Percentiles rank a stretch among this genome's conserved stretches.
Conservation (phyloP, 1,139 yeast species). For the Nakaseomyces bracarensis region DNA sequence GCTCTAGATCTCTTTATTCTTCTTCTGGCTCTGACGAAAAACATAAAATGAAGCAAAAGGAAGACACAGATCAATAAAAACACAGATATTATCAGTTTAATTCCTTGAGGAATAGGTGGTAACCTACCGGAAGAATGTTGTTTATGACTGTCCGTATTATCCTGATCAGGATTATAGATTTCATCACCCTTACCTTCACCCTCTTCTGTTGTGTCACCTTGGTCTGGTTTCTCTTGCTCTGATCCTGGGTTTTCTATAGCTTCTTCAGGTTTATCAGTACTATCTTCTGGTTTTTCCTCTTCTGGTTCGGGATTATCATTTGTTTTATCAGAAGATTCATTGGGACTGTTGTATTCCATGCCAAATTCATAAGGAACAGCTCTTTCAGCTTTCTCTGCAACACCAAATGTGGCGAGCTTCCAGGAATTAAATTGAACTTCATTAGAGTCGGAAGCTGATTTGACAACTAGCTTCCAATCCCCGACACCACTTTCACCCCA, state of each 20-base stretch:
- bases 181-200: not conserved
- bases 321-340: not conserved
- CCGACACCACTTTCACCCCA: constrained; percentile 91
- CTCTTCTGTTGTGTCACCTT: not conserved
- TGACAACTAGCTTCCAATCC: constrained; percentile 68
- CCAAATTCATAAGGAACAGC: not conserved
- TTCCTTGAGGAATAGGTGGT: constrained; percentile 20
- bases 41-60: constrained; percentile 45
- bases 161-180: not conserved
- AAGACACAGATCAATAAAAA: constrained; percentile 53
- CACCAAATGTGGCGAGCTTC: constrained; percentile 81
- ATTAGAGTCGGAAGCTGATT: constrained; percentile 36
- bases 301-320: not conserved
- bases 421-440: constrained; percentile 53
- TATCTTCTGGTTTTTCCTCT: not conserved
- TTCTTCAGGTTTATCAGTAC: no score
- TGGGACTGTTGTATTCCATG: not conserved
- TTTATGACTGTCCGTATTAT: constrained; percentile 13
- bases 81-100: constrained; percentile 47
- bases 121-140: constrained; percentile 20
- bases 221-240: not conserved
- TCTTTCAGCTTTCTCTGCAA: constrained; percentile 34
- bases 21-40: constrained; percentile 39
- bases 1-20: constrained; percentile 54
- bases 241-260: not conserved